Evolutionary conservation across 2,329 filamentous ascomycete genomes (phyloP).

Genomic region (Chaetomiaceae sp.): DNA sequence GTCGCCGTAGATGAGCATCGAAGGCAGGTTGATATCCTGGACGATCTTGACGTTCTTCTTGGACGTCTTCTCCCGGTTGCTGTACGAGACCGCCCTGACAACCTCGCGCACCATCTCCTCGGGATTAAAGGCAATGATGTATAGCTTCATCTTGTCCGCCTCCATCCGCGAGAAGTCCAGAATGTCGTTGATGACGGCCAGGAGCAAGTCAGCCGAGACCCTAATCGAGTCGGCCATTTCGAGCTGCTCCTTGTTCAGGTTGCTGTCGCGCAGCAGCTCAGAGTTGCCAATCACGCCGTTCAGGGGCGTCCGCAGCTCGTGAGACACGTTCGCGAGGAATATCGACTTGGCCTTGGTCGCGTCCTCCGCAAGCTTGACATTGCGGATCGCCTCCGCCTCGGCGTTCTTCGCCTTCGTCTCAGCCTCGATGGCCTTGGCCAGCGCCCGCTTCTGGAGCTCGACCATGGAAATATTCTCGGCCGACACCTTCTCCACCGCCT

Average conservation of each 20-base stretch:
- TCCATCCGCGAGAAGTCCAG: conserved; percentile 94
- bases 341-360: conserved; percentile 79
- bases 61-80: conserved; percentile 59
- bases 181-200: conserved; percentile 95
- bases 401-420: conserved; percentile 73
- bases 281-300: conserved; percentile 88
- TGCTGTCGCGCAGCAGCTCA: conserved; percentile 73
- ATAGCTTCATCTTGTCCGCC: conserved; percentile 79
- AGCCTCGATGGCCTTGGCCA: conserved; percentile 66
- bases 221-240: conserved; percentile 87
- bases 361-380: conserved; percentile 77
- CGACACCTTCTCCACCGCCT: conserved; percentile 70
- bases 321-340: conserved; percentile 74
- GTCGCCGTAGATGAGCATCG: conserved; percentile 67
- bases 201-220: conserved; percentile 76
- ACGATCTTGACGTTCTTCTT: conserved; percentile 60
- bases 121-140: conserved; percentile 64
- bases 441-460: conserved; percentile 67
- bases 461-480: conserved; percentile 77
- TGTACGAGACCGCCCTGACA: conserved; percentile 62
- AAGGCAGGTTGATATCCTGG: conserved; percentile 67
- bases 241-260: conserved; percentile 68
- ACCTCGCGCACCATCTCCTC: conserved; percentile 64
- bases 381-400: conserved; percentile 70
- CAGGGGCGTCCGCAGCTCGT: conserved; percentile 76